A percentile compares a stretch with the other conserved stretches of the same genome.
phyloP scores from a whole-genome alignment of 2,329 filamentous ascomycete genomes.

The Scedosporium aurantiacum region DNA sequence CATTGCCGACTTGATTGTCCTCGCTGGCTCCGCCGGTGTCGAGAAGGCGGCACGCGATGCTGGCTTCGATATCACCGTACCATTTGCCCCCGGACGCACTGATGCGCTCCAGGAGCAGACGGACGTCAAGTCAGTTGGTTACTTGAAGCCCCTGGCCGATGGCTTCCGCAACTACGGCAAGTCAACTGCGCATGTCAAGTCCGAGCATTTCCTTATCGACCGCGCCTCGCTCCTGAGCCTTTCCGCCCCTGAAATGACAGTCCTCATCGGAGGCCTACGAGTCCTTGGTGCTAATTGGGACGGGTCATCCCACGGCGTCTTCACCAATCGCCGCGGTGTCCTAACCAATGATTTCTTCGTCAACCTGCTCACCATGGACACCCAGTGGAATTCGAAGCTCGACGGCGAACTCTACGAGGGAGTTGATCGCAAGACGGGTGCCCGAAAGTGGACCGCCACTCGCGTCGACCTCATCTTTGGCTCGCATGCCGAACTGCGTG shows the following conservation, averaged over 20 bases:
- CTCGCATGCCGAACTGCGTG: constrained; percentile 62
- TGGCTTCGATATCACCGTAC: constrained; percentile 35
- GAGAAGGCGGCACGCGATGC: constrained; percentile 54
- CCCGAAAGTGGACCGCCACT: constrained; percentile 58
- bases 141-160: constrained; percentile 60
- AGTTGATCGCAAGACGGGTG: constrained; percentile 51
- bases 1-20: constrained; percentile 67
- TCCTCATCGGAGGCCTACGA: constrained; percentile 61
- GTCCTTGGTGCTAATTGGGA: constrained; percentile 61
- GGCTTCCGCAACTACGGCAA: constrained; percentile 73
- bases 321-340: constrained; percentile 56
- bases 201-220: constrained; percentile 64
- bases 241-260: constrained; percentile 59
- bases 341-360: constrained; percentile 76
- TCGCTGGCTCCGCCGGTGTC: constrained; percentile 58
- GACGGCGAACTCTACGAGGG: constrained; percentile 50
- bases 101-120: constrained; percentile 66
- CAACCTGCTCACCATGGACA: constrained; percentile 60
- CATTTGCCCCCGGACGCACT: constrained; percentile 61
- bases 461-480: constrained; percentile 62
- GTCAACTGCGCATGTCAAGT: constrained; percentile 45
- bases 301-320: constrained; percentile 53
- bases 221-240: constrained; percentile 59
- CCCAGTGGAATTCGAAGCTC: constrained; percentile 39
- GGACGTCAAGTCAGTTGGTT: constrained; percentile 49